Evolutionary conservation across 2,329 filamentous ascomycete genomes (phyloP), one percentile per base, ranked within the genome.

Genomic region (Didymella arachidicola): DNA sequence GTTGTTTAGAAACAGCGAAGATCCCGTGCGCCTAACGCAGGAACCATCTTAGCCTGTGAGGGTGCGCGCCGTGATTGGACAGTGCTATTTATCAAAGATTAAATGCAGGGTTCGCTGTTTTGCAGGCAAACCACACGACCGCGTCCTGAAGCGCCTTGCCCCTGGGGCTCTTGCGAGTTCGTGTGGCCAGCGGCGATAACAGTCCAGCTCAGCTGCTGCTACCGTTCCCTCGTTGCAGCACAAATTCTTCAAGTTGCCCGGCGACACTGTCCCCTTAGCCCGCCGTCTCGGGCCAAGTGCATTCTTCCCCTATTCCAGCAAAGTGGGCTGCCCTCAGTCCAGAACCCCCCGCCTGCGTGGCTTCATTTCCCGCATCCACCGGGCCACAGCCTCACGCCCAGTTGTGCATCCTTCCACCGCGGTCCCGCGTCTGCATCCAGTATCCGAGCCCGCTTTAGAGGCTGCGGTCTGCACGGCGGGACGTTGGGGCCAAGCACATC

Each of bases 281-380:
- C 46, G 14, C 51, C 51, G 39, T 27, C 50, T 39, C 50, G 50
- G 41, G 55, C 51, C 58, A 43, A 54, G 45, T 49, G 34, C 32
- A 61, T 60, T 60, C 57, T 48, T 50, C 51, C 45, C 56, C 64
- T 63, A 59, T 66, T 51, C 45, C 51, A 53, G 43, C 46, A 50
- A 57, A 53, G 63, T 62, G 62, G 59, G 55, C 53, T 55, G 39
- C 53, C 44, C 32, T 50, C 55, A 46, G 63, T 58, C 63, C 63
- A 67, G 65, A 66, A 63, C 62, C 49, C 38, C 49, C 52, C 41
- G 53, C 47, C 64, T 59, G 61, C 62, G 66, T 62, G 59, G 50
- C 65, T 59, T 73, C 71, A 74, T 73, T 73, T 75, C 72, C 68
- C 68, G 60, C 61, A 45, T 49, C 60, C 65, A 64, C 65, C 57